Conservation (phyloP, 768 basidiomycete species). For the Lactarius trivialis region DNA sequence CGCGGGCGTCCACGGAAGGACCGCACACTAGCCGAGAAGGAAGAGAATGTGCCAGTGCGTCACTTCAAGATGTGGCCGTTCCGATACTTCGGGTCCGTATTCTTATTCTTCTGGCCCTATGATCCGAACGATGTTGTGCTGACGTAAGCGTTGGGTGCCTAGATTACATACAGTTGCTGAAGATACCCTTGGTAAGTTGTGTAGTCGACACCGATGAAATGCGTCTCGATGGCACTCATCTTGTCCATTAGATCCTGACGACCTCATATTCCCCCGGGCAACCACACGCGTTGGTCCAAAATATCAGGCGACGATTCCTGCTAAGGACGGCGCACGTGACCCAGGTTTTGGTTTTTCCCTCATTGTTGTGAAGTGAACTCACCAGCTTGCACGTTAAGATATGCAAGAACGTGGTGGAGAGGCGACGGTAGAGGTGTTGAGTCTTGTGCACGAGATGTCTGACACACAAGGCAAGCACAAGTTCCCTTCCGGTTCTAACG, state of each 20-base stretch:
- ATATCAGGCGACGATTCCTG: conserved; percentile 64
- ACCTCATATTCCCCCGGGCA: conserved; percentile 92
- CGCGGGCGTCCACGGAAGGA: conserved; percentile 77
- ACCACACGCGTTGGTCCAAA: conserved; percentile 86
- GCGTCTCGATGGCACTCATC: not conserved
- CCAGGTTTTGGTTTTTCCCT: conserved; percentile 18
- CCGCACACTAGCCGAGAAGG: conserved; percentile 61
- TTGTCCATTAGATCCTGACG: conserved; percentile 71
- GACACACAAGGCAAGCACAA: conserved; percentile 51
- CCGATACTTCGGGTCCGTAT: conserved; percentile 88
- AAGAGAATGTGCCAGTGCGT: conserved; percentile 71
- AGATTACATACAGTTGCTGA: conserved; percentile 88
- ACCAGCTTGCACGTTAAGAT: conserved; percentile 13
- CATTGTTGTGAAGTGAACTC: not conserved
- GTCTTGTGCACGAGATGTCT: conserved; percentile 56
- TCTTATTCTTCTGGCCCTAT: not conserved
- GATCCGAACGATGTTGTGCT: conserved; percentile 6
- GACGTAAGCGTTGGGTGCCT: conserved; percentile 19
- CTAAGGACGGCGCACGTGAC: conserved; percentile 28
- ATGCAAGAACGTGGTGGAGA: conserved; percentile 61
- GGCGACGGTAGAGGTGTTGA: conserved; percentile 65
- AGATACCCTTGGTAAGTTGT: conserved; percentile 72
- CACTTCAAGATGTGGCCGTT: conserved; percentile 92
- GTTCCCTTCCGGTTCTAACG: conserved; percentile 9
- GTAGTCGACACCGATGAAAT: not conserved